Evolutionary conservation across 139 green algal genomes (phyloP), one percentile per base, ranked within the genome.

Genomic region (Gonium pectorale): DNA sequence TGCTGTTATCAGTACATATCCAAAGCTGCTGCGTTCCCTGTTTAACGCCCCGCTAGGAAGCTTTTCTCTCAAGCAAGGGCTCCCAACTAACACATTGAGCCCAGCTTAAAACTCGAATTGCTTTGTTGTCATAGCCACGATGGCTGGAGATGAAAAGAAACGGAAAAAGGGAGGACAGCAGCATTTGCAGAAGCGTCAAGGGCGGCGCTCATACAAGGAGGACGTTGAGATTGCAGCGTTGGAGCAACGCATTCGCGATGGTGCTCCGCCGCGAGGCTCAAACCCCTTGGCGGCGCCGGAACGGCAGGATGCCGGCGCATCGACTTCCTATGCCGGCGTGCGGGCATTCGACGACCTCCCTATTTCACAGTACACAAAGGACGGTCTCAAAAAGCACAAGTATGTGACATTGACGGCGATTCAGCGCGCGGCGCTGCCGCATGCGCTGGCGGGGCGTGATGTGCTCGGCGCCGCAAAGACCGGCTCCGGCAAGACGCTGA

Each of bases 381-480:
- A 92, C 41, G 94, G 87, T 1, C 85, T 98, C 33, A 67, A 54
- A 33, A 88, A 92, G 19, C 75, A 86, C 77, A 92, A 93, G 35
- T 98, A 92, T 64, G 80, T 88, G 2, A 89, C 43, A 2, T 77
- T 97, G 79, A 99, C 97, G 6, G 97, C 97, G 19, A 97, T 99
- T 49, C 97, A 99, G 91, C 88, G 95, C 0, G 95, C 96, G 22
- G 92, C 96, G 6, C 75, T 99, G 43, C 97, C 97, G 2, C 96
- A 99, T 64, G 96, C 97, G 15, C 91, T 99, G 31, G 87, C 73
- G 31, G 97, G 97, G 0, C 83, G 97, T 0, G 97, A 99, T 72
- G 89, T 99, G 11, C 90, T 99, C 51, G 97, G 97, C 27, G 97
- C 97, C 3, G 97, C 97, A 15, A 99, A 99, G 85, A 99, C 97